phyloP scores from a whole-genome alignment of 495 filamentous ascomycete genomes.

The Cladorrhinum samala region DNA sequence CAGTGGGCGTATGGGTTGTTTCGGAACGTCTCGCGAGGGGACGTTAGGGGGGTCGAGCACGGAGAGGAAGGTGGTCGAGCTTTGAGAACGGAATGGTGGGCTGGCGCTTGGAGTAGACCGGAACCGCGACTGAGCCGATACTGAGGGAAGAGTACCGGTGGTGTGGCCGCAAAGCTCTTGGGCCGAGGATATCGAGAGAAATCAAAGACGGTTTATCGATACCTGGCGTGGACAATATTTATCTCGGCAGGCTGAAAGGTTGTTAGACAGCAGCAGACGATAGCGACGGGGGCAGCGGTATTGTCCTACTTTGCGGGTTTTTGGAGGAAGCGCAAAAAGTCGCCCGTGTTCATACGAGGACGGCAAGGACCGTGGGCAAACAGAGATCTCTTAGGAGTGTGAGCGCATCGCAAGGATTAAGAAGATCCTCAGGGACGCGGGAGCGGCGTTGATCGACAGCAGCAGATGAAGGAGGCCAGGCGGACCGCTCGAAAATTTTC shows the following conservation, averaged over 20 bases:
- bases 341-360: constrained; percentile 70
- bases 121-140: constrained; percentile 81
- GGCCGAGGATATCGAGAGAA: constrained; percentile 9
- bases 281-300: constrained; percentile 40
- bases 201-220: constrained; percentile 4
- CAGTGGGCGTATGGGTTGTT: constrained; percentile 29
- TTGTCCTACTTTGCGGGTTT: constrained; percentile 98
- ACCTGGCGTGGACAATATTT: background rate
- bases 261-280: too few species aligned
- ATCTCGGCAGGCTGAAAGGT: too few species aligned
- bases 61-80: constrained; percentile 74
- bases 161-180: too few species aligned
- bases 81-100: constrained; percentile 83
- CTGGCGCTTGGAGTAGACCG: constrained; percentile 51
- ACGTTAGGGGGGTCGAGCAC: constrained; percentile 86
- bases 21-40: constrained; percentile 49
- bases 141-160: constrained; percentile 70
- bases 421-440: background rate
- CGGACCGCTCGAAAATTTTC: background rate
- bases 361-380: background rate
- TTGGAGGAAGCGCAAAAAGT: constrained; percentile 89
- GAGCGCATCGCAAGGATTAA: background rate
- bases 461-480: background rate
- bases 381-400: background rate
- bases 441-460: background rate